phyloP scores from a whole-genome alignment of 495 filamentous ascomycete species.

The Aspergillus sclerotiicarbonarius region DNA sequence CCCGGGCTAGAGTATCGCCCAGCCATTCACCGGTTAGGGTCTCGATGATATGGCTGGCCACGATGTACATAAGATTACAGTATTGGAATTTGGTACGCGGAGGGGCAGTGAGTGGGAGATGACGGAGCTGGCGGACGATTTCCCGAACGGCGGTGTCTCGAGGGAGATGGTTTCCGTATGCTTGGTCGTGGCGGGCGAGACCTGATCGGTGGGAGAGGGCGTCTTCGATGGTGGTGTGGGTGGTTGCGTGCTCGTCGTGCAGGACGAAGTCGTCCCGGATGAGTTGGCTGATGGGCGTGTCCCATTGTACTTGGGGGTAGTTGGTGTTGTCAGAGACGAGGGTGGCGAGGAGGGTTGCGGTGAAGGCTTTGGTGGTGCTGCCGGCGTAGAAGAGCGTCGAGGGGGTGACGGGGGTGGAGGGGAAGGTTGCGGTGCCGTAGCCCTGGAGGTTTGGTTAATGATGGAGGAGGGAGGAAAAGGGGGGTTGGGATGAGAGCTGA shows the following conservation, averaged over 20 bases:
- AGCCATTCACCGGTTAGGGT: conserved; percentile 33
- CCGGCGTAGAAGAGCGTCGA: conserved; percentile 39
- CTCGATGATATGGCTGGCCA: conserved; percentile 38
- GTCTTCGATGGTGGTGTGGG: conserved; percentile 51
- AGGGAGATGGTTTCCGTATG: conserved; percentile 13
- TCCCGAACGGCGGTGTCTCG: conserved; percentile 23
- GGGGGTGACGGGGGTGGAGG: conserved; percentile 37
- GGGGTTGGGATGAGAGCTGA: conserved; percentile 5
- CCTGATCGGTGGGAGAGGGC: conserved; percentile 50
- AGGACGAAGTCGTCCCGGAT: conserved; percentile 54
- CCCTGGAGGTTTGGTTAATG: conserved; percentile 31
- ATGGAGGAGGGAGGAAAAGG: not conserved
- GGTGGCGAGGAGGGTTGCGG: conserved; percentile 43
- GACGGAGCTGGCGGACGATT: conserved; percentile 38
- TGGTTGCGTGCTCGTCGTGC: conserved; percentile 35
- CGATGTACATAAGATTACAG: conserved; percentile 53
- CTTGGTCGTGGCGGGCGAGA: conserved; percentile 43
- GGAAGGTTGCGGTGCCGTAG: conserved; percentile 42
- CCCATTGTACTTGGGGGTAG: conserved; percentile 38
- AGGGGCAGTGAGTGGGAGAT: conserved; percentile 39
- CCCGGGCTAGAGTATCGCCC: conserved; percentile 37
- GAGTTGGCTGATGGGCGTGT: conserved; percentile 47
- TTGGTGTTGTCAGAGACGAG: conserved; percentile 38
- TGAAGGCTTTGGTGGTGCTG: conserved; percentile 57
- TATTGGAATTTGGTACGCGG: conserved; percentile 47